Base-by-base conservation (phyloP, 2,329 filamentous ascomycete genomes). In the Fusarium heterosporum region DNA sequence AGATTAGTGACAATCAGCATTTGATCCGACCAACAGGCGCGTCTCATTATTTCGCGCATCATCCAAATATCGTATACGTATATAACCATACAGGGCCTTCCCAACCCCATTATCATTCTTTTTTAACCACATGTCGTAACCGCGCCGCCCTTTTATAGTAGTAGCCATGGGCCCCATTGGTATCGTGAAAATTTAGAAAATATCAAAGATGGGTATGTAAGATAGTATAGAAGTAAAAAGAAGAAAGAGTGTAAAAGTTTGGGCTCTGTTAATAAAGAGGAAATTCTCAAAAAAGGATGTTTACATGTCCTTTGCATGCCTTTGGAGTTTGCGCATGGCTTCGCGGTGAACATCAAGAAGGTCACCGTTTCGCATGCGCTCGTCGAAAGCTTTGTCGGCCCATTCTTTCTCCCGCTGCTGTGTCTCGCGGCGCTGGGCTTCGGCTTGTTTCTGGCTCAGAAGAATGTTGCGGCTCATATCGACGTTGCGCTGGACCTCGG, bases 311-410 rank as follows among this genome's bases (percentile, higher is more conserved):
- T 77, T 81, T 2, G 81, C 80, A 25, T 74, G 69, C 34, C 77
- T 78, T 72, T 97, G 93, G 89, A 97, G 91, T 76, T 84, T 89
- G 65, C 91, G 84, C 86, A 97, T 85, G 1, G 90, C 92, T 66
- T 94, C 90, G 19, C 90, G 85, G 76, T 97, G 94, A 22, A 89
- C 85, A 43, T 92, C 90, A 50, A 91, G 82, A 81, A 97, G 86
- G 66, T 91, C 87, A 0, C 90, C 89, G 16, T 87, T 88, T 53
- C 92, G 84, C 91, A 96, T 96, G 67, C 87, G 85, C 76, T 90
- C 87, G 67, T 93, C 90, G 71, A 93, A 89, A 36, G 84, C 84
- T 48, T 85, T 85, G 14, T 92, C 88, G 8, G 83, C 82, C 53
- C 85, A 81, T 65, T 87, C 84, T 66, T 84, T 85, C 47, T 85